phyloP scores from a whole-genome alignment of 2,329 filamentous ascomycete species.

The Colletotrichum sansevieriae region DNA sequence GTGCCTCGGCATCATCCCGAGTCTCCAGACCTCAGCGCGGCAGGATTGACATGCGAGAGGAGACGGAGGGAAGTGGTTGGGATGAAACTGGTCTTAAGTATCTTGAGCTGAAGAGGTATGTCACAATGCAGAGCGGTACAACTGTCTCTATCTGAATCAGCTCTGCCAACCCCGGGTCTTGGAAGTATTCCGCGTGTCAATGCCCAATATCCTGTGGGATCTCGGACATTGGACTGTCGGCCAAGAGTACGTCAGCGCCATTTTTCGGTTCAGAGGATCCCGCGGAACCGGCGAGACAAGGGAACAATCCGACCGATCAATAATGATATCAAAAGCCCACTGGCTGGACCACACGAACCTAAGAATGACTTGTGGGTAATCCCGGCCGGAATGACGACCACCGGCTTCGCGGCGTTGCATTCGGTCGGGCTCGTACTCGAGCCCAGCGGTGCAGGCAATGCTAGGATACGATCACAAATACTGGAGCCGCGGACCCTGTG shows the following conservation, averaged over 20 bases:
- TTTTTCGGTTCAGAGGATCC: conserved; percentile 8
- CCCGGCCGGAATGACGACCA: not conserved
- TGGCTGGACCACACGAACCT: not conserved
- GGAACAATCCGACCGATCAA: conserved; percentile 6
- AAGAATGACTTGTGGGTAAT: conserved; percentile 3
- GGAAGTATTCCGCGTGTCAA: not conserved
- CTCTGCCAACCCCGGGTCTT: not conserved
- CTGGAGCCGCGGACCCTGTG: conserved; percentile 14
- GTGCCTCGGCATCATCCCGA: conserved; percentile 34
- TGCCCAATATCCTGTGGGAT: conserved; percentile 5
- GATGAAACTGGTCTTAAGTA: not conserved
- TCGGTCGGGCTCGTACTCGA: conserved; percentile 21
- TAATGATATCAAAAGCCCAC: not conserved
- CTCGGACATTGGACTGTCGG: conserved; percentile 18
- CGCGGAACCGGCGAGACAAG: conserved; percentile 24
- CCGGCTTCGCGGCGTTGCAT: conserved; percentile 20
- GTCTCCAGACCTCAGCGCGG: not conserved
- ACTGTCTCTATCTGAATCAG: conserved; percentile 1
- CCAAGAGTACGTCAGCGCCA: conserved; percentile 16
- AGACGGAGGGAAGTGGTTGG: not conserved
- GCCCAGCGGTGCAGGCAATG: conserved; percentile 23
- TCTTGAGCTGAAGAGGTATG: not conserved
- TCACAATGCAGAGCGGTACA: not conserved
- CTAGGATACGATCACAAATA: conserved; percentile 39
- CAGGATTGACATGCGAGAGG: not conserved